Evolutionary conservation across 352 stramenopile species (phyloP).

Genomic region (Phytophthora pini): DNA sequence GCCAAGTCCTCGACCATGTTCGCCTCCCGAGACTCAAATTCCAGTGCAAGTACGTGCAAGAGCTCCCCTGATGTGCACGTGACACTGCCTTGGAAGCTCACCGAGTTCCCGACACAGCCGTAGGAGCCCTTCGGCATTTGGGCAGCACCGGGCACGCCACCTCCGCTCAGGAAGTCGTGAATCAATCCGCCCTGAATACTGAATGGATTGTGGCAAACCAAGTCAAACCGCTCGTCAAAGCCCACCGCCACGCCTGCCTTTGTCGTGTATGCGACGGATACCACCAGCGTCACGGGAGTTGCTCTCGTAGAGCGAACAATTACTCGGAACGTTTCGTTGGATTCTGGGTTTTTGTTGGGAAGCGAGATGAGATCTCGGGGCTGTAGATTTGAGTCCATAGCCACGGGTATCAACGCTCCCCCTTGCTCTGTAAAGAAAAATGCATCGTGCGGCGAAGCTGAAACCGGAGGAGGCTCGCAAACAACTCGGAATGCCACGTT

Average conservation of each 20-base stretch:
- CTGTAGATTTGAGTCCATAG: constrained; percentile 56
- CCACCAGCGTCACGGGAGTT: constrained; percentile 43
- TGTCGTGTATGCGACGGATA: constrained; percentile 71
- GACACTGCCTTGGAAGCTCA: constrained; percentile 65
- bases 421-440: constrained; percentile 67
- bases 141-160: constrained; percentile 29
- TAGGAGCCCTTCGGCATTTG: constrained; percentile 53
- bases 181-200: constrained; percentile 57
- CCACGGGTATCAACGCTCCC: constrained; percentile 49
- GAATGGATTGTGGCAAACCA: constrained; percentile 72
- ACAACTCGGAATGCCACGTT: constrained; percentile 58
- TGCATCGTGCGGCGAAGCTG: constrained; percentile 43
- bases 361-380: constrained; percentile 53
- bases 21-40: constrained; percentile 53
- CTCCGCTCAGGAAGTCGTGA: constrained; percentile 69
- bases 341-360: constrained; percentile 48
- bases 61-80: constrained; percentile 60
- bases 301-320: constrained; percentile 66
- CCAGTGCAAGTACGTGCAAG: constrained; percentile 58
- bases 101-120: constrained; percentile 68
- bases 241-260: constrained; percentile 69
- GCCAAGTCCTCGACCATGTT: constrained; percentile 43
- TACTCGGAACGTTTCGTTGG: constrained; percentile 50
- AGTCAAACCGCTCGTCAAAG: constrained; percentile 71
- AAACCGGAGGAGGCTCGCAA: constrained; percentile 62